These are phyloP conservation scores for Pleurotus sapidus DNA, from an alignment of 768 basidiomycete species.

Conservation along the genomic window DNA sequence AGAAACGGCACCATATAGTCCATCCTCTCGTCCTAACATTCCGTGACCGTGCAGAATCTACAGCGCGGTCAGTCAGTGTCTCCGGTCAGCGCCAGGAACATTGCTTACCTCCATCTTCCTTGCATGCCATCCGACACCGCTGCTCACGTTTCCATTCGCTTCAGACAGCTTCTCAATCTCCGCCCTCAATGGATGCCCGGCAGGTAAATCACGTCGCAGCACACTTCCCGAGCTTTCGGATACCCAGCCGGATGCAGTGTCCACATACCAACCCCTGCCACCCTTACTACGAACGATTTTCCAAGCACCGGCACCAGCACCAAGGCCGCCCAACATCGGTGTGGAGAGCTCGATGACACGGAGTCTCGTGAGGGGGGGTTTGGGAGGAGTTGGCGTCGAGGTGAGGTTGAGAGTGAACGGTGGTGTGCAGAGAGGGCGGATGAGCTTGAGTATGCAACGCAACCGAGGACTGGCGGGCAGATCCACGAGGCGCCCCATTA, in stretches of 20 bases:
- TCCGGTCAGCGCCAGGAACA: not conserved
- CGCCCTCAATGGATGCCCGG: constrained; percentile 62
- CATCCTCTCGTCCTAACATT: constrained; percentile 89
- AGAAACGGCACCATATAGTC: constrained; percentile 89
- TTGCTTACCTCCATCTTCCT: constrained; percentile 94
- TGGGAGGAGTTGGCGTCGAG: constrained; percentile 23
- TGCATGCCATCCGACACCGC: constrained; percentile 92
- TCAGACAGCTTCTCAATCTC: constrained; percentile 74
- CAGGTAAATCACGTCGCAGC: constrained; percentile 56
- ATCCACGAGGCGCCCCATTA: constrained; percentile 23
- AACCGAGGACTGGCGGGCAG: constrained; percentile 68
- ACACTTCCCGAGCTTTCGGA: constrained; percentile 31
- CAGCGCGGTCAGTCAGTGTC: not conserved
- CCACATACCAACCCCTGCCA: constrained; percentile 92
- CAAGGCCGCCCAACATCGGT: constrained; percentile 66
- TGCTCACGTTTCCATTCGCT: constrained; percentile 87
- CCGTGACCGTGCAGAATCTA: constrained; percentile 87
- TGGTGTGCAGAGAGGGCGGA: constrained; percentile 76
- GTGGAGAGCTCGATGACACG: constrained; percentile 86
- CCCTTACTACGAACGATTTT: constrained; percentile 89
- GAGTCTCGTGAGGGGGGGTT: constrained; percentile 63
- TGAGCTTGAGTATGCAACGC: constrained; percentile 74
- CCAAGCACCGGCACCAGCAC: constrained; percentile 83
- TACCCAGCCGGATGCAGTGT: constrained; percentile 83
- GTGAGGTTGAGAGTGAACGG: constrained; percentile 66